Conservation (phyloP, 1,284 basidiomycete species). For the Trichosporon coremiiforme region DNA sequence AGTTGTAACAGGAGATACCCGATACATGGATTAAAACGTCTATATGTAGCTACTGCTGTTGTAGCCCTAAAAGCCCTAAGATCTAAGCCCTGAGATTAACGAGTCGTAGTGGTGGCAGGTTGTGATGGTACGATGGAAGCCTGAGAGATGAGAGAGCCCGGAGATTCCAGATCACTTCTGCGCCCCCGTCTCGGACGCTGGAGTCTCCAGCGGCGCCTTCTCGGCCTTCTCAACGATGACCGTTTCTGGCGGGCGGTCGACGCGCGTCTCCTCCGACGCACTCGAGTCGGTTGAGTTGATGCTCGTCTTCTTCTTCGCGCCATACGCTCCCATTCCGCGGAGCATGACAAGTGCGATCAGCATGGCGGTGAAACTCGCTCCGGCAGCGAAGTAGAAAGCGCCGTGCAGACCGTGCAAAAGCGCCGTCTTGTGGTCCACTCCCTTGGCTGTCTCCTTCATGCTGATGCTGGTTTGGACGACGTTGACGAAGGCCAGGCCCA, state of each 20-base stretch:
- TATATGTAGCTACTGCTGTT: slow-evolving; percentile 4
- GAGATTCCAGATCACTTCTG: neutral
- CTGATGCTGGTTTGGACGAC: slow-evolving; percentile 62
- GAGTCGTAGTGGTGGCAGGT: neutral
- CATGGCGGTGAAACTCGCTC: slow-evolving; percentile 40
- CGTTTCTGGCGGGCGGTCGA: neutral
- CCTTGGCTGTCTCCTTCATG: slow-evolving; percentile 31
- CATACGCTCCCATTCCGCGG: slow-evolving; percentile 41
- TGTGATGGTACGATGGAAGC: too few relatives aligned
- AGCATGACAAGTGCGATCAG: slow-evolving; percentile 42
- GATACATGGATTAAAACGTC: slow-evolving; percentile 5
- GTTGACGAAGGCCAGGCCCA: slow-evolving; percentile 73
- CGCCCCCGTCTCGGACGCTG: neutral
- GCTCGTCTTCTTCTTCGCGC: slow-evolving; percentile 18
- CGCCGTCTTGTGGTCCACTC: slow-evolving; percentile 28
- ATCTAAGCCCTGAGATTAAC: too few relatives aligned
- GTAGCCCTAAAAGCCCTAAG: neutral
- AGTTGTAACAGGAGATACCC: too few relatives aligned
- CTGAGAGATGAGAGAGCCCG: too few relatives aligned
- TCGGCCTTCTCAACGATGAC: neutral
- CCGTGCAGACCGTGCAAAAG: slow-evolving; percentile 45
- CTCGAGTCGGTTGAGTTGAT: neutral
- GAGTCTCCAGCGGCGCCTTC: neutral
- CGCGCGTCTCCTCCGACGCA: neutral
- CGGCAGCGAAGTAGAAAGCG: slow-evolving; percentile 52